phyloP scores from a whole-genome alignment of 2,329 filamentous ascomycete species.

The Dactylellina cionopaga region DNA sequence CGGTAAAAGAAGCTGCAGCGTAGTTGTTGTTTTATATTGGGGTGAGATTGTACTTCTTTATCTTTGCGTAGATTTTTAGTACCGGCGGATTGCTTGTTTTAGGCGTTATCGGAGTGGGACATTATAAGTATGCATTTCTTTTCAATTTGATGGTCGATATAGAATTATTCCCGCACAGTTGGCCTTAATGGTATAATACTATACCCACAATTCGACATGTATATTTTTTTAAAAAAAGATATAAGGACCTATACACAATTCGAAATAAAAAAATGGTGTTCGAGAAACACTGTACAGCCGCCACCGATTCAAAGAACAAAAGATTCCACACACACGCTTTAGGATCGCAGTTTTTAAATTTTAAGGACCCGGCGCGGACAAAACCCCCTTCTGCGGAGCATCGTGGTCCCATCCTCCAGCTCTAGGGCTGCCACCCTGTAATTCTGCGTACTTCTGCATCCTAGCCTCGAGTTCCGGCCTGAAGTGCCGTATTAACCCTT shows the following conservation, averaged over 20 bases:
- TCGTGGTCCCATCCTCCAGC: constrained; percentile 89
- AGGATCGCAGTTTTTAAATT: constrained; percentile 6
- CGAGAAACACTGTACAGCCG: constrained; percentile 8
- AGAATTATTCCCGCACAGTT: not conserved
- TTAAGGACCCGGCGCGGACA: constrained; percentile 79
- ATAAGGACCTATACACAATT: constrained; percentile 45
- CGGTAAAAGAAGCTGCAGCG: constrained; percentile 79
- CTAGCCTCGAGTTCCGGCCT: constrained; percentile 92
- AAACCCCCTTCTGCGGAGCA: constrained; percentile 78
- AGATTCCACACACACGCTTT: constrained; percentile 44
- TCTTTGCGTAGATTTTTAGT: constrained; percentile 2
- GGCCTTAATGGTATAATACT: not conserved
- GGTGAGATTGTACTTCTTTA: not conserved
- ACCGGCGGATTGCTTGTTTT: not conserved
- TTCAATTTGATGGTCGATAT: not conserved
- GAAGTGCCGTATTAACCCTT: constrained; percentile 98
- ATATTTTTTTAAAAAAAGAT: constrained; percentile 4
- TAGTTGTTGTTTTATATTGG: not conserved
- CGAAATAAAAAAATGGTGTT: constrained; percentile 16
- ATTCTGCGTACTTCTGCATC: constrained; percentile 80
- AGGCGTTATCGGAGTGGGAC: constrained; percentile 33
- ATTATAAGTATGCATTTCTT: not conserved
- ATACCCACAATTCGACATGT: constrained; percentile 14
- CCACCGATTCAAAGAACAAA: no score
- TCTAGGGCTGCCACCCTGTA: constrained; percentile 77